Percentiles rank a stretch among this genome's conserved stretches.
phyloP scores from a whole-genome alignment of 176 grass and related monocot genomes.

The Juncus effusus region DNA sequence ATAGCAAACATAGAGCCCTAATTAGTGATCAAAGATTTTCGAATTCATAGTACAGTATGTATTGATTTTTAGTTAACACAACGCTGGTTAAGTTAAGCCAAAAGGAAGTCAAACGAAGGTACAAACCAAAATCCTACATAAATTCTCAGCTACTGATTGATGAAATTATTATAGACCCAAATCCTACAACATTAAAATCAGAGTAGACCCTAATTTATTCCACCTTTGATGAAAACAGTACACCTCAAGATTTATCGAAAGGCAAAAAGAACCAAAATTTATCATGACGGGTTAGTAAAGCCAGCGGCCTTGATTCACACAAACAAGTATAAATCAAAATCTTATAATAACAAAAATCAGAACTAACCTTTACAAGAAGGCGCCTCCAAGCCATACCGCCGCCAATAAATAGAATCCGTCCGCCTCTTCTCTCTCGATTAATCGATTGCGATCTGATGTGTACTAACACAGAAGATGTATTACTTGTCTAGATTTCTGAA shows the following conservation, averaged over 20 bases:
- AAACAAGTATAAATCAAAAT: background rate
- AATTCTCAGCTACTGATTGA: slow-evolving; percentile 6
- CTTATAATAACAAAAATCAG: slow-evolving; percentile 11
- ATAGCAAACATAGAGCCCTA: background rate
- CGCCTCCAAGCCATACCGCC: slow-evolving; percentile 32
- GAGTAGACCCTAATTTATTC: slow-evolving; percentile 14
- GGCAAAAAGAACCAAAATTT: background rate
- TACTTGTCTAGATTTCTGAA: no score
- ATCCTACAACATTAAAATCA: background rate
- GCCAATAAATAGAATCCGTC: background rate
- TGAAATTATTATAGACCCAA: background rate
- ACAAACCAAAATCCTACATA: slow-evolving; percentile 8
- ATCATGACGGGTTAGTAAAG: background rate
- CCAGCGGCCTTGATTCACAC: background rate
- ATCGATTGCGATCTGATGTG: background rate
- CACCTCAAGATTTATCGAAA: slow-evolving; percentile 8
- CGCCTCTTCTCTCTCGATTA: background rate
- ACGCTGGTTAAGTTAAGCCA: background rate
- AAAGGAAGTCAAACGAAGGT: background rate
- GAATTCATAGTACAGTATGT: background rate
- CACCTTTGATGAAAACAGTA: background rate
- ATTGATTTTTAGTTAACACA: background rate
- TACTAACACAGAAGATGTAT: no score
- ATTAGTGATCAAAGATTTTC: background rate
- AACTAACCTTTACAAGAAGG: slow-evolving; percentile 27